Evolutionary conservation across 371 early-diverging fungal species (phyloP), one percentile per base, ranked within the genome.

Genomic region (Mortierella sp.): DNA sequence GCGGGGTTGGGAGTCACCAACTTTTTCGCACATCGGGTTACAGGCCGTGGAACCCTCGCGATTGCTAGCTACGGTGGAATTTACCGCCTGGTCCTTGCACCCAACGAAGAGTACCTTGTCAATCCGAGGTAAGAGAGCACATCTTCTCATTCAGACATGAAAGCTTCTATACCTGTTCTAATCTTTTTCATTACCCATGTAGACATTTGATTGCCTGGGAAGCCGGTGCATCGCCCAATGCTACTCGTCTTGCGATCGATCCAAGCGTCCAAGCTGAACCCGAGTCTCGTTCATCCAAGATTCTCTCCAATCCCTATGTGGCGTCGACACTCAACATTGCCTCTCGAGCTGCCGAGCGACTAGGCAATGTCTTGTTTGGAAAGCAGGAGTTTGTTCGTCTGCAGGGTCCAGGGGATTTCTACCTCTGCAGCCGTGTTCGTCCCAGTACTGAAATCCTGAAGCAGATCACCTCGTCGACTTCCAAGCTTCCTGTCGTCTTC

Each of bases 21-120:
- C 54, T 80, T 82, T 52, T 72, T 89, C 48, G 81, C 89, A 34
- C 90, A 94, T 65, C 83, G 86, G 9, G 87, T 90, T 14, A 82
- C 80, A 41, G 93, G 93, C 2, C 85, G 86, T 27, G 94, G 94
- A 39, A 83, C 89, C 16, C 61, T 91, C 46, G 93, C 89, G 9
- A 84, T 94, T 38, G 87, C 91, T 8, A 84, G 88, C 48, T 87
- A 89, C 49, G 92, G 92, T 52, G 91, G 92, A 6, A 63, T 93
- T 49, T 91, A 91, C 65, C 83, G 92, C 26, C 81, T 94, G 49
- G 85, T 88, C 18, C 79, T 94, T 54, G 79, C 82, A 7, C 84
- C 88, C 21, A 87, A 85, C 13, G 92, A 94, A 66, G 88, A 87
- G 68, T 92, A 90, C 62, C 71, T 88, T 43, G 91, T 90, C 12